Percentiles rank a stretch among this genome's conserved stretches.
Conservation (phyloP, 2,329 filamentous ascomycete genomes). For the Diaporthe vaccinii region DNA sequence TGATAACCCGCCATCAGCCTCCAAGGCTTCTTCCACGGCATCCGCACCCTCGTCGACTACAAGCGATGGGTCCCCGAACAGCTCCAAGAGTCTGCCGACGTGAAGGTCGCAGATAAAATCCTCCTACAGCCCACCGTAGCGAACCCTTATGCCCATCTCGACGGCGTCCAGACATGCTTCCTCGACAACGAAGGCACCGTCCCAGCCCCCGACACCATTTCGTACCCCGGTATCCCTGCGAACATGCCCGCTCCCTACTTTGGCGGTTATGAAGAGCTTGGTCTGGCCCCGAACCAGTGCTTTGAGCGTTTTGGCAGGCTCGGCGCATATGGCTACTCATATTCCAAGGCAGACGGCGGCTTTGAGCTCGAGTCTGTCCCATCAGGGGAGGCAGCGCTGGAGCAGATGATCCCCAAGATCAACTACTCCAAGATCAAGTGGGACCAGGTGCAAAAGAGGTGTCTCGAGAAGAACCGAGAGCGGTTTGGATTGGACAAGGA, state of each 20-base stretch:
- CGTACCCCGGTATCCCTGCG: constrained; percentile 71
- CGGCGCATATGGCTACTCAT: constrained; percentile 75
- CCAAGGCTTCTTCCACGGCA: constrained; percentile 39
- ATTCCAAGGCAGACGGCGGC: constrained; percentile 74
- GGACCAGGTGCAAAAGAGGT: constrained; percentile 77
- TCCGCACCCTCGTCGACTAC: constrained; percentile 41
- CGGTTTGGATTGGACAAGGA: constrained; percentile 65
- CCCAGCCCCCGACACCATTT: constrained; percentile 65
- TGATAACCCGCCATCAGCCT: constrained; percentile 12
- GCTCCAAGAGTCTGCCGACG: constrained; percentile 33
- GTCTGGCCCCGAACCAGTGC: constrained; percentile 73
- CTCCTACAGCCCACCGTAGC: constrained; percentile 34
- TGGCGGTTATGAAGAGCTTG: constrained; percentile 72
- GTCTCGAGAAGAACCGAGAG: constrained; percentile 74
- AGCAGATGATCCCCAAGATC: constrained; percentile 59
- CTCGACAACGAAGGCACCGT: constrained; percentile 63
- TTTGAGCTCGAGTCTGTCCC: constrained; percentile 69
- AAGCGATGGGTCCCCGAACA: constrained; percentile 39
- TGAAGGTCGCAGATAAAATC: constrained; percentile 37
- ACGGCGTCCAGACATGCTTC: constrained; percentile 56
- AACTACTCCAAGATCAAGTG: constrained; percentile 78
- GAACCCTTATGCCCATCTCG: constrained; percentile 37
- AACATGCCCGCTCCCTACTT: constrained; percentile 72
- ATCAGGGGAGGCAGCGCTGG: constrained; percentile 70
- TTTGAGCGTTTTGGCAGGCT: constrained; percentile 79